phyloP scores from a whole-genome alignment of 2,329 filamentous ascomycete species.

The Trichoderma sp. region DNA sequence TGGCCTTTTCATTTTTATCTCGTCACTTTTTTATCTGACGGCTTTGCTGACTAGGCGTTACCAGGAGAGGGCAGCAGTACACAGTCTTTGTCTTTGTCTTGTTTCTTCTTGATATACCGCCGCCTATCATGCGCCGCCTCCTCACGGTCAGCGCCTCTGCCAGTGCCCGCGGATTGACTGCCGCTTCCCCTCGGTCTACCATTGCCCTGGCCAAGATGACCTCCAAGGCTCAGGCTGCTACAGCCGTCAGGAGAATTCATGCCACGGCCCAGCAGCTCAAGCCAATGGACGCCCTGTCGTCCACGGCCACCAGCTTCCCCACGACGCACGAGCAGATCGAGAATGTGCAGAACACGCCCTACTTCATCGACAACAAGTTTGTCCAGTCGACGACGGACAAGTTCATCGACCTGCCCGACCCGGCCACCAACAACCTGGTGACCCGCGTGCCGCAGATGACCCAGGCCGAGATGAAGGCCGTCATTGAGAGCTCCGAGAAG shows the following conservation, averaged over 20 bases:
- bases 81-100: not conserved
- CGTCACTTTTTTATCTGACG: not conserved
- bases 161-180: conserved; percentile 34
- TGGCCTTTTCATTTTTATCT: not conserved
- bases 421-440: conserved; percentile 81
- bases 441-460: conserved; percentile 82
- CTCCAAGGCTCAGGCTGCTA: conserved; percentile 33
- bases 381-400: conserved; percentile 62
- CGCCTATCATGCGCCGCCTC: conserved; percentile 45
- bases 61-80: not conserved
- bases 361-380: conserved; percentile 81
- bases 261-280: conserved; percentile 55
- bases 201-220: conserved; percentile 36
- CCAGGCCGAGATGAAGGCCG: conserved; percentile 70
- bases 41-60: not conserved
- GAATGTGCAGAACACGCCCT: conserved; percentile 67
- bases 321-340: conserved; percentile 69
- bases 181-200: conserved; percentile 27
- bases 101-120: not conserved
- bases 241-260: conserved; percentile 53
- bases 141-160: conserved; percentile 40
- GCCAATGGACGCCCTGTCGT: conserved; percentile 51
- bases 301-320: conserved; percentile 61
- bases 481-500: conserved; percentile 70
- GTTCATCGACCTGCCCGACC: conserved; percentile 79